A percentile compares a stretch with the other conserved stretches of the same genome.
phyloP scores from a whole-genome alignment of 257 asterid species.

The Marsdenia floribunda region DNA sequence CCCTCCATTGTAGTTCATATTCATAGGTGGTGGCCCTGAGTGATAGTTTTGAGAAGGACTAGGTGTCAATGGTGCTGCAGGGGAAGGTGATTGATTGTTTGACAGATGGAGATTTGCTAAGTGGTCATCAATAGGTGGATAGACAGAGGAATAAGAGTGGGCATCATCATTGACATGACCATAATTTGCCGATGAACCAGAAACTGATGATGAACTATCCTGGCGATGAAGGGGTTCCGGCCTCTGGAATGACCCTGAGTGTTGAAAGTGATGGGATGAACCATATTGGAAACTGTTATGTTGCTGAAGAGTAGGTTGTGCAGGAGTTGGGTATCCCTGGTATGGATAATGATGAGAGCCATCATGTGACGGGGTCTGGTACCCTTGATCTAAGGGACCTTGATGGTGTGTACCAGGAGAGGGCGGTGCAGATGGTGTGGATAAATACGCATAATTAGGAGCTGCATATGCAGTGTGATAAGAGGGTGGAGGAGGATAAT shows the following conservation, averaged over 20 bases:
- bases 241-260: constrained; percentile 38
- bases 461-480: constrained; percentile 37
- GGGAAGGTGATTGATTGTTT: constrained; percentile 37
- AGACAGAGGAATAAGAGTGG: constrained; percentile 40
- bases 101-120: constrained; percentile 51
- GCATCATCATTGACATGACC: constrained; percentile 28
- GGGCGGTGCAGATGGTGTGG: constrained; percentile 31
- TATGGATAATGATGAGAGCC: constrained; percentile 41
- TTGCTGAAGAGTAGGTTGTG: constrained; percentile 33
- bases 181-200: constrained; percentile 27
- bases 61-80: constrained; percentile 25
- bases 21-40: constrained; percentile 48
- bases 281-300: constrained; percentile 45
- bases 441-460: constrained; percentile 34
- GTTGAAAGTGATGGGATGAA: constrained; percentile 41
- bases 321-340: constrained; percentile 41
- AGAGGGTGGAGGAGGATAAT: constrained; percentile 48
- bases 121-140: constrained; percentile 69
- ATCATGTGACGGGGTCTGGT: constrained; percentile 38
- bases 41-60: constrained; percentile 39
- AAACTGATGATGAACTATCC: constrained; percentile 34
- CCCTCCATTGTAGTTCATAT: constrained; percentile 35
- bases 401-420: constrained; percentile 14
- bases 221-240: constrained; percentile 40
- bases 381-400: constrained; percentile 24